Evolutionary conservation across 2,329 filamentous ascomycete species (phyloP).

Genomic region (Sporothrix globosa): DNA sequence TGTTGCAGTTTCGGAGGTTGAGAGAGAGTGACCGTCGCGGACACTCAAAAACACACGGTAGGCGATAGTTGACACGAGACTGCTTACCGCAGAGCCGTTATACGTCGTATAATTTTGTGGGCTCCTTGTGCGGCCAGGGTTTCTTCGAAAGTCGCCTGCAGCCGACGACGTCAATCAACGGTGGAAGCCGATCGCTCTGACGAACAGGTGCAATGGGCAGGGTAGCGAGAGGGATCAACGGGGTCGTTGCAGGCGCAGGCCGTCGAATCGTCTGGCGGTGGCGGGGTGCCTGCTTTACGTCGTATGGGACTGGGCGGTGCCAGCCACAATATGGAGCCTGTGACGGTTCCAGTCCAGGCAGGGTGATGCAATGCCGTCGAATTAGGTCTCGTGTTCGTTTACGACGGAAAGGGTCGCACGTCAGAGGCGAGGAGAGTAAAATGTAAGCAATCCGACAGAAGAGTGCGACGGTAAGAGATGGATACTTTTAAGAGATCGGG

Average conservation of each 20-base stretch:
- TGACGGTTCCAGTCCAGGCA: constrained; percentile 13
- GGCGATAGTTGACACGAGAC: background rate
- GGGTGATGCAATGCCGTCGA: constrained; percentile 20
- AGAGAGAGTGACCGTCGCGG: background rate
- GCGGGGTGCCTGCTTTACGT: constrained; percentile 12
- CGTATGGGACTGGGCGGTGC: background rate
- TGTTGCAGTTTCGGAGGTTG: background rate
- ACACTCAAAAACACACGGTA: background rate
- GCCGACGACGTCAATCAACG: background rate
- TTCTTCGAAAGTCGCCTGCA: constrained; percentile 5
- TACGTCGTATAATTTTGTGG: background rate
- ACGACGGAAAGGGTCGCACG: background rate
- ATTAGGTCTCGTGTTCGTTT: constrained; percentile 22
- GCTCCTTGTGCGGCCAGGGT: background rate
- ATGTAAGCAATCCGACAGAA: background rate
- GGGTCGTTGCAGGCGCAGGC: background rate
- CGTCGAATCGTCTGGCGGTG: constrained; percentile 12
- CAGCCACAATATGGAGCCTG: constrained; percentile 14
- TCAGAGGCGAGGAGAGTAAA: background rate
- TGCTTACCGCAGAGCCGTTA: constrained; percentile 11
- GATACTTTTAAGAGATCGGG: background rate
- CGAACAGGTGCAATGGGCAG: background rate
- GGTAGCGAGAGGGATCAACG: background rate
- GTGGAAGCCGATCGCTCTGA: background rate
- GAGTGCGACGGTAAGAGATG: background rate